A percentile compares a stretch with the other conserved stretches of the same genome.
Conservation (phyloP, 2,329 filamentous ascomycete species). For the Periconia digitata region DNA sequence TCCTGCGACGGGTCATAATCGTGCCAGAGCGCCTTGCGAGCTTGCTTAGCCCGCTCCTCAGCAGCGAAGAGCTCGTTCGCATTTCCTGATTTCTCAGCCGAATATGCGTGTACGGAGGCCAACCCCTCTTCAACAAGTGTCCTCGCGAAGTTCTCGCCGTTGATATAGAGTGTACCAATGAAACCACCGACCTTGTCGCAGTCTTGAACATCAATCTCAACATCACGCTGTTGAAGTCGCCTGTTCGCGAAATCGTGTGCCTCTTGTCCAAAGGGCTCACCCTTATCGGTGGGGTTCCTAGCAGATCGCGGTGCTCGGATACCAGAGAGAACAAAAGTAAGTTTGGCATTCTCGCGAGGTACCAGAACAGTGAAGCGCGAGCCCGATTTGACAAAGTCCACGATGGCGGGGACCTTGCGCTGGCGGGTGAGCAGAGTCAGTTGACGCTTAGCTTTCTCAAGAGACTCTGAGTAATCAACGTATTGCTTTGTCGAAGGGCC, state of each 20-base stretch:
- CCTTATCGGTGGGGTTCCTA: constrained; percentile 74
- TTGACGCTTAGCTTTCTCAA: constrained; percentile 95
- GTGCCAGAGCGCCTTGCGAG: constrained; percentile 84
- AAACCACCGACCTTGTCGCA: constrained; percentile 97
- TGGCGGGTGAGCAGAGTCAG: constrained; percentile 84
- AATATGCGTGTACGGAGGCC: constrained; percentile 89
- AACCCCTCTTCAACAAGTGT: constrained; percentile 90
- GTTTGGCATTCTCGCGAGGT: constrained; percentile 88
- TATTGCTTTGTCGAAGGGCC: constrained; percentile 79
- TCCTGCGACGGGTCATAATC: constrained; percentile 93
- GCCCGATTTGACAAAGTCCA: constrained; percentile 97
- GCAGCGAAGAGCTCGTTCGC: constrained; percentile 83
- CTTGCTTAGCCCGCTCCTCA: constrained; percentile 87
- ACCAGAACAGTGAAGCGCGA: constrained; percentile 91
- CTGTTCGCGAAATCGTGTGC: constrained; percentile 88
- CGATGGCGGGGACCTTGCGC: constrained; percentile 87
- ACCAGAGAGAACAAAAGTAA: constrained; percentile 91
- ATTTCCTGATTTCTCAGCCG: constrained; percentile 92
- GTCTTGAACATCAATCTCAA: constrained; percentile 92
- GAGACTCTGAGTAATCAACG: constrained; percentile 85
- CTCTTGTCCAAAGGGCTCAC: constrained; percentile 93
- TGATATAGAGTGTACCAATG: constrained; percentile 91
- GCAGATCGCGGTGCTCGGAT: constrained; percentile 89
- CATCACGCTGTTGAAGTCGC: constrained; percentile 89
- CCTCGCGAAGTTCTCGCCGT: constrained; percentile 95